Conservation (phyloP, 2,329 filamentous ascomycete genomes). For the Neofusicoccum umdonicola region DNA sequence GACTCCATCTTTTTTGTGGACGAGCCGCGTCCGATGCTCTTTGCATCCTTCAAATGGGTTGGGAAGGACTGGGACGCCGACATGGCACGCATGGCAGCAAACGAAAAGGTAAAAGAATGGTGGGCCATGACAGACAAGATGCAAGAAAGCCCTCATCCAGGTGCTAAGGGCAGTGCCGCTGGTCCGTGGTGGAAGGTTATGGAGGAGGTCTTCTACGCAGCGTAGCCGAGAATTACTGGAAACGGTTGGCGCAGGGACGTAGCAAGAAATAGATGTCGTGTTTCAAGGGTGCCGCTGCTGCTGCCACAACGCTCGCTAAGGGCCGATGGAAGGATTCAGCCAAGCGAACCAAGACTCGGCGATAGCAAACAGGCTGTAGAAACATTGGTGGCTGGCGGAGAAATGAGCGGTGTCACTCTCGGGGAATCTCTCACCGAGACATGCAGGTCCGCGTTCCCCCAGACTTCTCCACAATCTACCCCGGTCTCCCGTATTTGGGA, state of each 20-base stretch:
- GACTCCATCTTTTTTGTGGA: conserved; percentile 72
- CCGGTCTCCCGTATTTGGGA: background rate
- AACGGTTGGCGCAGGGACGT: background rate
- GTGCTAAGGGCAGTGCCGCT: conserved; percentile 57
- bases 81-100: conserved; percentile 73
- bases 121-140: conserved; percentile 77
- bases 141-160: conserved; percentile 62
- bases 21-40: conserved; percentile 58
- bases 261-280: background rate
- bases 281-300: background rate
- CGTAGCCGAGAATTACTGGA: background rate
- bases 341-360: background rate
- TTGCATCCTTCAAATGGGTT: conserved; percentile 76
- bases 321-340: background rate
- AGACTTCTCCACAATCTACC: conserved; percentile 8
- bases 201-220: conserved; percentile 63
- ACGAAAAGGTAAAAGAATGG: conserved; percentile 73
- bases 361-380: background rate
- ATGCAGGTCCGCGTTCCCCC: conserved; percentile 10
- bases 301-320: background rate
- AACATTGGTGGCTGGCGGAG: conserved; percentile 8
- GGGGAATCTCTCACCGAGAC: background rate
- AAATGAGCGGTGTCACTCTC: background rate
- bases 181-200: conserved; percentile 68
- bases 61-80: conserved; percentile 70